A percentile compares a stretch with the other conserved stretches of the same genome.
Conservation (phyloP, 1,284 basidiomycete species). For the Mycosarcoma maydis region DNA sequence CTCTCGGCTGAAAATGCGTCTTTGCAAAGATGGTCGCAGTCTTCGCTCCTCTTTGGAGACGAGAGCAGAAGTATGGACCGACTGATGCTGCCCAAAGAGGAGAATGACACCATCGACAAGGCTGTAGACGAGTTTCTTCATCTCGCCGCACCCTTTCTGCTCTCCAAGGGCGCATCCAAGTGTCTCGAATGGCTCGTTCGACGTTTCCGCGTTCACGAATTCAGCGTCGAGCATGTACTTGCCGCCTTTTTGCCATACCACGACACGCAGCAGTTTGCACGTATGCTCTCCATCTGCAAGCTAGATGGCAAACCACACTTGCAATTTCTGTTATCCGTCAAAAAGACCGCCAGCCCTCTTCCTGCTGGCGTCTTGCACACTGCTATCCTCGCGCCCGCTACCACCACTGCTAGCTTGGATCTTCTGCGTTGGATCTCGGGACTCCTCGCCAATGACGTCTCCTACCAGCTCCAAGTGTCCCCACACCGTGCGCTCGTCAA, state of each 20-base stretch:
- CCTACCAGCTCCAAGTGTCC: slow-evolving; percentile 71
- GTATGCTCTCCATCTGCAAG: slow-evolving; percentile 87
- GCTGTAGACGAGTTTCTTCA: slow-evolving; percentile 76
- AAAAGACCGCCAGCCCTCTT: slow-evolving; percentile 57
- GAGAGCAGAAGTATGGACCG: slow-evolving; percentile 80
- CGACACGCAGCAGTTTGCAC: slow-evolving; percentile 91
- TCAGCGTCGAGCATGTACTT: slow-evolving; percentile 84
- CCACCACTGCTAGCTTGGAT: slow-evolving; percentile 72
- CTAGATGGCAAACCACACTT: slow-evolving; percentile 40
- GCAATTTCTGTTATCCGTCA: slow-evolving; percentile 54
- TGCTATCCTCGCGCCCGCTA: slow-evolving; percentile 62
- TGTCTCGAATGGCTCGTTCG: slow-evolving; percentile 96
- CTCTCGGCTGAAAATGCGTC: slow-evolving; percentile 69
- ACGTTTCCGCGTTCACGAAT: slow-evolving; percentile 92
- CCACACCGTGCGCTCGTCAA: slow-evolving; percentile 79
- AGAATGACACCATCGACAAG: slow-evolving; percentile 74
- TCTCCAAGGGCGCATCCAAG: slow-evolving; percentile 83
- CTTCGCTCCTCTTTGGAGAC: slow-evolving; percentile 84
- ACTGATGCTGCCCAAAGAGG: slow-evolving; percentile 78
- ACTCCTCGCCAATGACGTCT: slow-evolving; percentile 70
- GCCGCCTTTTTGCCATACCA: slow-evolving; percentile 92
- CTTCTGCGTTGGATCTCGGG: slow-evolving; percentile 75
- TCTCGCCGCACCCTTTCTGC: slow-evolving; percentile 80
- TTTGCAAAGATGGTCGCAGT: slow-evolving; percentile 65
- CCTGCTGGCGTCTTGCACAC: slow-evolving; percentile 55